Conservation (phyloP, 257 asterid genomes). For the Avicennia marina region DNA sequence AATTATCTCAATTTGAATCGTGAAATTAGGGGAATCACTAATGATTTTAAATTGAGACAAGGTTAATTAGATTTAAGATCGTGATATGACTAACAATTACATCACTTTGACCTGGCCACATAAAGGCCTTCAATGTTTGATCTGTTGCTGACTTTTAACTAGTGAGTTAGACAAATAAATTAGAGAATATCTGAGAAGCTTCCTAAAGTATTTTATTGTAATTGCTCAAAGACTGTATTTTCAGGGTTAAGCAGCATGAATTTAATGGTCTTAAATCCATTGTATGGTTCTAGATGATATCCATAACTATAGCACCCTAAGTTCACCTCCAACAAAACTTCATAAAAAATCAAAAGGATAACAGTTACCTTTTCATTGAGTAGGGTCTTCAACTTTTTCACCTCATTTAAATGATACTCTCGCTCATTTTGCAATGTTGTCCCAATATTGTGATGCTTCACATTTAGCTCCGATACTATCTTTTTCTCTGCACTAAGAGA, state of each 20-base stretch:
- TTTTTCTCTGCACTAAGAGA: constrained; percentile 87
- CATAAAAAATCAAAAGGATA: not conserved
- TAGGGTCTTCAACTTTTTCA: constrained; percentile 72
- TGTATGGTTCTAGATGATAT: not conserved
- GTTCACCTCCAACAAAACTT: too few species aligned
- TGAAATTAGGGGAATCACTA: too few species aligned
- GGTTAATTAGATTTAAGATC: too few species aligned
- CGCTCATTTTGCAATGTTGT: constrained; percentile 76
- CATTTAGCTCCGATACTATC: constrained; percentile 81
- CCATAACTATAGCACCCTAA: not conserved
- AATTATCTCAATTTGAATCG: too few species aligned
- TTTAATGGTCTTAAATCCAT: not conserved
- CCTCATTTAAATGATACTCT: constrained; percentile 70
- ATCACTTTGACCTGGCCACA: not conserved
- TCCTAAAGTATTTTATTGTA: constrained; percentile 5
- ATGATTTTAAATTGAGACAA: too few species aligned
- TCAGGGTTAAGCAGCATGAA: constrained; percentile 1
- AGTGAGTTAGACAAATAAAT: not conserved
- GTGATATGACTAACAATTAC: too few species aligned
- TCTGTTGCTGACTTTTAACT: not conserved
- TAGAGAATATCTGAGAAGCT: not conserved
- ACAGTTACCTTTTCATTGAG: constrained; percentile 78
- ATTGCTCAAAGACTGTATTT: not conserved
- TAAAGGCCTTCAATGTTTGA: not conserved
- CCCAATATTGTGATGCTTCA: constrained; percentile 90